A percentile compares a stretch with the other conserved stretches of the same genome.
phyloP scores from a whole-genome alignment of 139 green algal genomes.

The Diplosphaera chodatii region DNA sequence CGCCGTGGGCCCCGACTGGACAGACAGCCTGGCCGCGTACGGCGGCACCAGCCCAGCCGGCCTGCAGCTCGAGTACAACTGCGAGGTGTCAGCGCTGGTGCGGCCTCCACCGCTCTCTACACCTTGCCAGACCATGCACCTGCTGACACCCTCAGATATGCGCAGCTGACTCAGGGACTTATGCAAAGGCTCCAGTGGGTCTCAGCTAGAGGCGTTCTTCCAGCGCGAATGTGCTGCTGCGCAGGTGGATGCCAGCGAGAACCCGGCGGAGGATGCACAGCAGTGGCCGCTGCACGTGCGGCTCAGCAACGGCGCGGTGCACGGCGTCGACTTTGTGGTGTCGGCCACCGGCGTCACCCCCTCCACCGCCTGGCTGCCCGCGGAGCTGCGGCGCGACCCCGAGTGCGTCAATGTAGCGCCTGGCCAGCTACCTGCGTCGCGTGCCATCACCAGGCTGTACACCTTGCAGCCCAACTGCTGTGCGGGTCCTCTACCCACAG shows the following conservation, averaged over 20 bases:
- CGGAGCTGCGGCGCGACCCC: slow-evolving; percentile 12
- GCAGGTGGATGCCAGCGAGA: background rate
- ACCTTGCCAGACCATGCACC: too few relatives aligned
- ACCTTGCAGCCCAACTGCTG: too few relatives aligned
- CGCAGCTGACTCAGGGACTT: too few relatives aligned
- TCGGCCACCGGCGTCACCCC: slow-evolving; percentile 64
- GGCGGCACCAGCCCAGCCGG: background rate
- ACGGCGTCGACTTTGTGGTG: slow-evolving; percentile 62
- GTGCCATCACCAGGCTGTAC: too few relatives aligned
- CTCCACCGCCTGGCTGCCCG: slow-evolving; percentile 53
- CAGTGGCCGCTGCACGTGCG: slow-evolving; percentile 17
- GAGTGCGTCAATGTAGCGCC: background rate
- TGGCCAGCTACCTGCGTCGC: too few relatives aligned
- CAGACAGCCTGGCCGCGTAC: slow-evolving; percentile 16
- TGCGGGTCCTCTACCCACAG: too few relatives aligned
- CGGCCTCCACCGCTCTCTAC: too few relatives aligned
- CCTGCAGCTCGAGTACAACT: slow-evolving; percentile 10
- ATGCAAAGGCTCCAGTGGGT: too few relatives aligned
- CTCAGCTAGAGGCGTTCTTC: too few relatives aligned
- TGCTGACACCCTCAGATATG: too few relatives aligned
- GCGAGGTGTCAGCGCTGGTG: slow-evolving; percentile 10
- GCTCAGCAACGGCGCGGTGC: slow-evolving; percentile 32
- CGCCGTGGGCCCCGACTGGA: slow-evolving; percentile 52
- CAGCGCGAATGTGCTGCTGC: too few relatives aligned
- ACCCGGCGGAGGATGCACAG: background rate